These are phyloP conservation scores for Penicillium sp. DNA, from an alignment of 2,329 filamentous ascomycete genomes.

Conservation along the genomic window DNA sequence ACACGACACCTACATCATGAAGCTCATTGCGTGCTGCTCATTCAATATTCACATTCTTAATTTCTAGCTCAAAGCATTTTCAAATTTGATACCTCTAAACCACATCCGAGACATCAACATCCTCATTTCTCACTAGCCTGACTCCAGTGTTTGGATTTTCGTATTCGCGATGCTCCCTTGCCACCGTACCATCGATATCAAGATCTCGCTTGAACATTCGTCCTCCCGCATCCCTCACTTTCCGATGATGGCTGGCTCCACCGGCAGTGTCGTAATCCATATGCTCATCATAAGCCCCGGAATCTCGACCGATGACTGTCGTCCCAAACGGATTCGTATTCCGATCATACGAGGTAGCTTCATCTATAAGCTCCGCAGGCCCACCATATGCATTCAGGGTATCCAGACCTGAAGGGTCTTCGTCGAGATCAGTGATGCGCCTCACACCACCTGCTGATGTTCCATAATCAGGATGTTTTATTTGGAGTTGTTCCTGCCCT, in stretches of 20 bases:
- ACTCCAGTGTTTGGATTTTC: constrained; percentile 22
- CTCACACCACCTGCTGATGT: constrained; percentile 22
- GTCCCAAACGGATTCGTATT: constrained; percentile 10
- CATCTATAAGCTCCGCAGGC: constrained; percentile 1
- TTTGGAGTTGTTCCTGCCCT: constrained; percentile 28
- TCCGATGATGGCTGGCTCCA: constrained; percentile 10
- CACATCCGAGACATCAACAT: constrained; percentile 15
- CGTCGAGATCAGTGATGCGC: constrained; percentile 31
- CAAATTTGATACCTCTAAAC: constrained; percentile 3
- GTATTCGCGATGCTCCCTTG: constrained; percentile 12
- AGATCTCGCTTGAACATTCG: constrained; percentile 8
- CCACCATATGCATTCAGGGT: constrained; percentile 9
- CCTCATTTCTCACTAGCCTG: constrained; percentile 11
- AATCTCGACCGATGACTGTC: constrained; percentile 14
- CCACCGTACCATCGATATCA: constrained; percentile 8
- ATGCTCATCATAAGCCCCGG: constrained; percentile 17
- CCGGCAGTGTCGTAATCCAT: constrained; percentile 16
- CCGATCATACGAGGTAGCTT: constrained; percentile 9
- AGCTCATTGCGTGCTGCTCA: background rate
- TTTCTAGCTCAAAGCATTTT: background rate
- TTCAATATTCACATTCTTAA: background rate
- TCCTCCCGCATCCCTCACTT: constrained; percentile 6
- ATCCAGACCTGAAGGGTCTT: constrained; percentile 11
- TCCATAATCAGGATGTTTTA: constrained; percentile 9
- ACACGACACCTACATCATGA: background rate